Evolutionary conservation across 1,284 basidiomycete species (phyloP), one percentile per base, ranked within the genome.

Genomic region (Neotropicomus parvogracilis): DNA sequence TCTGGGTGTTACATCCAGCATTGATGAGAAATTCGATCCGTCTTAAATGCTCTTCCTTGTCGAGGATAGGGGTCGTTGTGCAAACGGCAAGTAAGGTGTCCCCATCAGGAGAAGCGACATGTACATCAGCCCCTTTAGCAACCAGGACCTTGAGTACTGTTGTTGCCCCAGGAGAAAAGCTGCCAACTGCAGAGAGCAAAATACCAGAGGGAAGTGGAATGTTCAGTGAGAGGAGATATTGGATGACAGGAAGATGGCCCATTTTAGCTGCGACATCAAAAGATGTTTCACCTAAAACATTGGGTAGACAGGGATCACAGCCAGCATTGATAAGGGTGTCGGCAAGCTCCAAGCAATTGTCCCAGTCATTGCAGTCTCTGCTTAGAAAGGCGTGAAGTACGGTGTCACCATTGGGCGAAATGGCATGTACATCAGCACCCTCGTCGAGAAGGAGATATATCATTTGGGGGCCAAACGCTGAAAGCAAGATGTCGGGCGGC

Each of bases 21-120:
- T 17, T 16, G 24, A 49, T 17, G 4, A 56, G 38, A 6, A 19
- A 0, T 13, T 41, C 20, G 14, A 37, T 4, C 21, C 1, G 16
- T 19, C 7, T 20, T 12, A 51, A 20, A n/a, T n/a, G n/a, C 7
- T 28, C 27, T 16, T 44, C 32, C 4, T 4, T 10, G 2, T 46
- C 54, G 12, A 0, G 2, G 4, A 1, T 0, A 0, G 5, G 0
- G 0, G 0, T 32, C 14, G 42, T 36, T 2, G 32, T 3, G 4
- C n/a, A 54, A 31, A 12, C 55, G 54, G 3, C n/a, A 24, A 57
- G 47, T 4, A 33, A 11, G 0, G 37, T 46, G 6, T 60, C 34
- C 1, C 46, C 58, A 14, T 32, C 14, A 2, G 20, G 16, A 3
- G 7, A 1, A 12, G 27, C 14, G 1, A 3, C 13, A 11, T 33